Conservation (phyloP, 768 basidiomycete genomes). For the Auricularia auricula-judae region DNA sequence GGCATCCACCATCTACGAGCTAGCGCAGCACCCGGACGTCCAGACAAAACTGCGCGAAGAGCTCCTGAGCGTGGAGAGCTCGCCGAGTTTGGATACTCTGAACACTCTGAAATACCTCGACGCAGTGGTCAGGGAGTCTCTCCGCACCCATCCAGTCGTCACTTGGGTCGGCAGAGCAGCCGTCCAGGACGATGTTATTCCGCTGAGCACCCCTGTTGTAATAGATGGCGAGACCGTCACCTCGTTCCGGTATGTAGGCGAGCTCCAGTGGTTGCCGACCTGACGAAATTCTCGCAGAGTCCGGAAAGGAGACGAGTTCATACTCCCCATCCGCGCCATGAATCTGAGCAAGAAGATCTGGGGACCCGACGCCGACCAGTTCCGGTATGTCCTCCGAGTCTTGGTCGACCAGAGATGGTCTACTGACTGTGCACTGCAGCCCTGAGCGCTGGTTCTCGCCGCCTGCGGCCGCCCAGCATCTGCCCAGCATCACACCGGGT, state of each 20-base stretch:
- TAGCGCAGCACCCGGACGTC: conserved; percentile 22
- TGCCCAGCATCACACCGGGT: not conserved
- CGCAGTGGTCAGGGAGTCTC: conserved; percentile 12
- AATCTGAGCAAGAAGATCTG: conserved; percentile 45
- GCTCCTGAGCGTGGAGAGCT: conserved; percentile 14
- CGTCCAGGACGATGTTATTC: conserved; percentile 11
- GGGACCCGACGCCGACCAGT: conserved; percentile 52
- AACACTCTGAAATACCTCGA: conserved; percentile 22
- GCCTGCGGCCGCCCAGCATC: not conserved
- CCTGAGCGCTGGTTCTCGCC: not conserved
- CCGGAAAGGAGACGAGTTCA: conserved; percentile 16
- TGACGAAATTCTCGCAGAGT: conserved; percentile 2
- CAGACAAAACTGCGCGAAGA: conserved; percentile 29
- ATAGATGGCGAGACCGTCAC: not conserved
- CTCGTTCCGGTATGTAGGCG: conserved; percentile 7
- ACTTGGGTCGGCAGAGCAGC: conserved; percentile 5
- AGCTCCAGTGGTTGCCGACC: too few species aligned
- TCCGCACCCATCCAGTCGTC: conserved; percentile 10
- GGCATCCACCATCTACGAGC: conserved; percentile 15
- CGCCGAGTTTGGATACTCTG: conserved; percentile 20
- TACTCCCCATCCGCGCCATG: conserved; percentile 24
- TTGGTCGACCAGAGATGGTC: not conserved
- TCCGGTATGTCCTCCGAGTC: conserved; percentile 32
- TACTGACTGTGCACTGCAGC: not conserved
- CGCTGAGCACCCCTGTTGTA: conserved; percentile 1